Conservation (phyloP, 768 basidiomycete genomes). For the Artomyces pyxidatus region DNA sequence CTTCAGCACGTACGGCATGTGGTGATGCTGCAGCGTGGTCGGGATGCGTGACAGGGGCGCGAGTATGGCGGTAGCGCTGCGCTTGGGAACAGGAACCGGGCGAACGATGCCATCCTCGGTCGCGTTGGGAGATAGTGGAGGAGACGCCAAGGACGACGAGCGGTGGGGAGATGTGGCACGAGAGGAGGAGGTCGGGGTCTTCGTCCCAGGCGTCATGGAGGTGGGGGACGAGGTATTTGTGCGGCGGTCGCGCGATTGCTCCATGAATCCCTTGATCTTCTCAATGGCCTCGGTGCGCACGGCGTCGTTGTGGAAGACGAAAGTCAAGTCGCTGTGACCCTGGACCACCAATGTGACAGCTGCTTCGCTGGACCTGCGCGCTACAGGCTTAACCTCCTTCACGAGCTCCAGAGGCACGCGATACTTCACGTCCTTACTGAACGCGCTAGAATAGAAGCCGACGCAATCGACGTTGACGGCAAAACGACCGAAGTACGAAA, state of each 20-base stretch:
- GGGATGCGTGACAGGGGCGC: slow-evolving; percentile 37
- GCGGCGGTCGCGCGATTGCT: not conserved
- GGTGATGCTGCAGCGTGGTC: slow-evolving; percentile 23
- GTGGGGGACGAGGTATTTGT: not conserved
- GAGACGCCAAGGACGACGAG: not conserved
- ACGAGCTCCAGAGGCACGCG: slow-evolving; percentile 12
- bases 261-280: slow-evolving; percentile 5
- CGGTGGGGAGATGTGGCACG: not conserved
- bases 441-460: slow-evolving; percentile 13
- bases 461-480: slow-evolving; percentile 10
- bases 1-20: slow-evolving; percentile 24
- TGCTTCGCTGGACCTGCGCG: slow-evolving; percentile 1
- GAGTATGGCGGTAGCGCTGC: slow-evolving; percentile 30
- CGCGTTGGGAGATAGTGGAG: not conserved
- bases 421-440: slow-evolving; percentile 8
- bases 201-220: not conserved
- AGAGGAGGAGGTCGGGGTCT: not conserved
- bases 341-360: slow-evolving; percentile 5
- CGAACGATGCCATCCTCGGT: not conserved
- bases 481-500: slow-evolving; percentile 4
- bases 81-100: slow-evolving; percentile 4
- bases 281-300: slow-evolving; percentile 8
- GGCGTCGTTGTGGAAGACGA: slow-evolving; percentile 7
- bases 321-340: slow-evolving; percentile 6
- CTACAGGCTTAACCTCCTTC: slow-evolving; percentile 6